Percentiles rank a stretch among this genome's conserved stretches.
Evolutionary conservation across 1,284 basidiomycete genomes (phyloP).

Genomic region (Anthracocystis walkeri): DNA sequence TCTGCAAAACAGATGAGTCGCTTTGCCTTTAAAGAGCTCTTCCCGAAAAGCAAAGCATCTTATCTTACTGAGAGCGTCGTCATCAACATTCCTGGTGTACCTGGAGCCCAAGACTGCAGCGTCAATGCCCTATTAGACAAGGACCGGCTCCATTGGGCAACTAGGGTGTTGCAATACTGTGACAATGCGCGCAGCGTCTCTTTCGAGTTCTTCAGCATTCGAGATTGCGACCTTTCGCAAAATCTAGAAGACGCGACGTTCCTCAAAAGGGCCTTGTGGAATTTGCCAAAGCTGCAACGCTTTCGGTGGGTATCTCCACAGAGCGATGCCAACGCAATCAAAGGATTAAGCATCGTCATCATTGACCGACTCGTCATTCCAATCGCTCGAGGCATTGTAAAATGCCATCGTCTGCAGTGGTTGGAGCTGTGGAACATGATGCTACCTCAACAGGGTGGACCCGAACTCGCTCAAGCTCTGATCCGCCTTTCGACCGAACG

Average conservation of each 20-base stretch:
- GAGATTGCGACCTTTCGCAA: constrained; percentile 24
- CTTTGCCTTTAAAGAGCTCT: constrained; percentile 12
- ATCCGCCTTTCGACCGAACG: constrained; percentile 9
- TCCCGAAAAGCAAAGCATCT: constrained; percentile 17
- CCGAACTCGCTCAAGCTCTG: constrained; percentile 21
- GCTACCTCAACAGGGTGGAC: constrained; percentile 21
- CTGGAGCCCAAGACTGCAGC: no score
- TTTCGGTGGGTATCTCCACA: constrained; percentile 38
- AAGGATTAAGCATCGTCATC: constrained; percentile 41
- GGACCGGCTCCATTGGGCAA: neutral
- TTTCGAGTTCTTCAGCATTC: constrained; percentile 39
- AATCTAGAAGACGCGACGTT: constrained; percentile 11
- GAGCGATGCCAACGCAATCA: constrained; percentile 28
- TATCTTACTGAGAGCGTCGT: constrained; percentile 14
- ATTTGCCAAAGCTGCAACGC: neutral
- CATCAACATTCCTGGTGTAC: constrained; percentile 45
- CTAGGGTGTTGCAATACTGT: constrained; percentile 4
- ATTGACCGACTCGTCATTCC: constrained; percentile 31
- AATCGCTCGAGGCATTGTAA: constrained; percentile 18
- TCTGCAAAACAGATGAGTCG: constrained; percentile 23
- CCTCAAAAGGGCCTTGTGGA: constrained; percentile 14
- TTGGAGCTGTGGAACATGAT: constrained; percentile 43
- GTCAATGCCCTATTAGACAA: no score
- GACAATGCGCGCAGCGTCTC: constrained; percentile 14
- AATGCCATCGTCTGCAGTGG: constrained; percentile 16